Conservation (phyloP, 148 eudicot species). For the Silene latifolia region DNA sequence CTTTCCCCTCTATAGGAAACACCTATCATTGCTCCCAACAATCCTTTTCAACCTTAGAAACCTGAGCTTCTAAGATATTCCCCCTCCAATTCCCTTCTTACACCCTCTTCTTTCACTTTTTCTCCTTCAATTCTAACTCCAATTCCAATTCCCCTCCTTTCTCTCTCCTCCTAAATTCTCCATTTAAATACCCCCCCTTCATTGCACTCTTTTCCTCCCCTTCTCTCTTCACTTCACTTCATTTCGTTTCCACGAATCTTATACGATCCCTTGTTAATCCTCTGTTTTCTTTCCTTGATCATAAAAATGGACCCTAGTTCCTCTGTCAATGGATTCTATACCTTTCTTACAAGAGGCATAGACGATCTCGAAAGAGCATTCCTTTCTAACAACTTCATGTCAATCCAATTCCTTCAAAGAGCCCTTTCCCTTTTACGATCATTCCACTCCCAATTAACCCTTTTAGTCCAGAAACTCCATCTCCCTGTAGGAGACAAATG, state of each 20-base stretch:
- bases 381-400: constrained; percentile 60
- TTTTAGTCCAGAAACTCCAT: constrained; percentile 60
- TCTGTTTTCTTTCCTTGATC: not conserved
- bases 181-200: constrained; percentile 34
- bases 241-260: not conserved
- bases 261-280: not conserved
- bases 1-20: constrained; percentile 90
- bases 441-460: constrained; percentile 52
- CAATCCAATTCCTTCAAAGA: constrained; percentile 58
- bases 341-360: constrained; percentile 58
- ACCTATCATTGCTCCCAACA: constrained; percentile 97
- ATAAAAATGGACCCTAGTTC: constrained; percentile 48
- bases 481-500: constrained; percentile 67
- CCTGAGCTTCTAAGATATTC: constrained; percentile 75
- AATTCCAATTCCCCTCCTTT: not conserved
- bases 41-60: constrained; percentile 74
- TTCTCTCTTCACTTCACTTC: not conserved
- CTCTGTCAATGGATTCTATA: constrained; percentile 66
- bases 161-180: constrained; percentile 11
- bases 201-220: constrained; percentile 22
- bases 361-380: constrained; percentile 62
- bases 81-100: constrained; percentile 21
- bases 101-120: constrained; percentile 16
- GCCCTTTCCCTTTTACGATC: constrained; percentile 55
- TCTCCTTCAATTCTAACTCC: constrained; percentile 1